Evolutionary conservation across 1,139 yeast genomes (phyloP), one percentile per base, ranked within the genome.

Genomic region (Meyerozyma smithsonii): DNA sequence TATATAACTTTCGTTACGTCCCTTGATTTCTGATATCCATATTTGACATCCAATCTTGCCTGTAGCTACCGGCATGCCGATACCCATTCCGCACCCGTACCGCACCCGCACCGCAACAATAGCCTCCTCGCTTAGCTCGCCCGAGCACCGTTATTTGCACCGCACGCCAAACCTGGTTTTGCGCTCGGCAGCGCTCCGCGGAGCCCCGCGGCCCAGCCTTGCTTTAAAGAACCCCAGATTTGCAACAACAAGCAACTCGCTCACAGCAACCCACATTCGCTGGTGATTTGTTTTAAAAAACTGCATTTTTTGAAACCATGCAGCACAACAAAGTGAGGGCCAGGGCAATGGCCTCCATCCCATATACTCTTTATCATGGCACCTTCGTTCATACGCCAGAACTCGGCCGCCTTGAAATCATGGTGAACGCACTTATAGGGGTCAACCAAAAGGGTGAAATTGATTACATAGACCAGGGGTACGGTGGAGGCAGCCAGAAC

Each of bases 351-450:
- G 34, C 42, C 12, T 24, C 46, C 5, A 56, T 58, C 19, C 51
- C 50, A 5, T 65, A 65, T 48, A 61, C 65, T 1, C 46, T 71
- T 12, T 77, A 69, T 50, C 63, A 61, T 39, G 88, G 88, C 1
- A 69, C 80, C 0, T 66, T 80, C 44, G 72, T 75, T 6, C 85
- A 81, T 50, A 74, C 84, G 0, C 78, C 81, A 4, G 42, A 44
- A 5, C 42, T 64, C 15, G 60, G 58, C 7, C 48, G 52, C 15
- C 41, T 67, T 5, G 56, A 63, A 41, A 55, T 67, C 18, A 43
- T 54, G 36, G 51, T 57, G 42, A 52, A 63, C 39, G 55, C 69
- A 2, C 42, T 67, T 11, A 49, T 69, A 10, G 74, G 72, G 0
- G 71, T 68, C 3, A 49, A 59, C 39, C 38, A 44, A 18, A 32